Base-by-base conservation (phyloP, 768 basidiomycete species). In the Termitomyces sp. region DNA sequence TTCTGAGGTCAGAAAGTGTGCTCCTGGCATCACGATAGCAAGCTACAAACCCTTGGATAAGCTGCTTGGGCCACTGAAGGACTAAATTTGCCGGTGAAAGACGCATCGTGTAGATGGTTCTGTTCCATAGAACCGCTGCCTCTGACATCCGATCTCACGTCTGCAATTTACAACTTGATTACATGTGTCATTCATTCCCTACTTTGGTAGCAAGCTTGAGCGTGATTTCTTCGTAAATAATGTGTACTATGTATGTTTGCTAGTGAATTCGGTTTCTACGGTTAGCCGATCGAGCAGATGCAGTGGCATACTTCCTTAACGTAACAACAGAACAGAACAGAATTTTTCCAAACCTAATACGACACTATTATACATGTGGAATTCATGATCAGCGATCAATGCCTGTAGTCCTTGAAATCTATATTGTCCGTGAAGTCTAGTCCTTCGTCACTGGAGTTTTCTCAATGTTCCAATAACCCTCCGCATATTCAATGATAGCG, bases 401-500 rank as follows among this genome's bases (percentile, higher is more conserved):
- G 21, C 14, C 11, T 23, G 48, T 31, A n/a, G 48, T 35, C 33
- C 17, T 35, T 33, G 12, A 49, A 21, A 49, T 33, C 21, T 30
- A 33, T 42, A 33, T 35, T 31, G 38, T 26, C 23, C 14, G 19
- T 52, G 15, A 57, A 31, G 45, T 55, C 33, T 60, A 54, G n/a
- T 40, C 5, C n/a, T 57, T 56, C 10, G 60, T 37, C 8, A 75
- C 67, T 4, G 70, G 54, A 10, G 64, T 67, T 4, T 78, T 74
- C 64, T 90, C 87, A 41, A 89, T 75, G 67, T 87, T 90, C 87
- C 87, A 90, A 70, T 86, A 89, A 64, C 85, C 84, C 71, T 96
- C 93, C 1, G 93, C 94, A 64, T 96, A 96, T 68, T 94, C 89
- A 62, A 85, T 83, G 66, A 97, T 95, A 3, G 93, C 91, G 52